Percentiles rank a stretch among this genome's conserved stretches.
phyloP scores from a whole-genome alignment of 176 grass and related monocot species.

The Paspalum vaginatum region DNA sequence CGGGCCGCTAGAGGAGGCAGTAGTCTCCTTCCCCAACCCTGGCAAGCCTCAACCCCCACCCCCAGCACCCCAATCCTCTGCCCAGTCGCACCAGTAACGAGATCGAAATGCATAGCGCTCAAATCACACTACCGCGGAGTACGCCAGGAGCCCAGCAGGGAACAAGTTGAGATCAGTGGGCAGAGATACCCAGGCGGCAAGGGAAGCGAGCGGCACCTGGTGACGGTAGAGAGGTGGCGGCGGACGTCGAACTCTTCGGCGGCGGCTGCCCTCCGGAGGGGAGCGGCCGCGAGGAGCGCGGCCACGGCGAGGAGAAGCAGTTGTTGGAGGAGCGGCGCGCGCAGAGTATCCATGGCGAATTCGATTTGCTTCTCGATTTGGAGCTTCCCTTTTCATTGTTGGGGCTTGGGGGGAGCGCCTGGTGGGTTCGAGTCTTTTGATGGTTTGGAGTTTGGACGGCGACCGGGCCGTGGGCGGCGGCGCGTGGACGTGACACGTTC shows the following conservation, averaged over 20 bases:
- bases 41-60: not conserved
- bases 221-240: slow-evolving; percentile 92
- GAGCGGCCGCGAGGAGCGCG: slow-evolving; percentile 41
- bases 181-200: not conserved
- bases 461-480: not conserved
- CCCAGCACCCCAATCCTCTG: not conserved
- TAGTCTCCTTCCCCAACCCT: not conserved
- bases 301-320: slow-evolving; percentile 42
- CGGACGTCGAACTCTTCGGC: slow-evolving; percentile 70
- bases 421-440: slow-evolving; percentile 22
- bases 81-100: not conserved
- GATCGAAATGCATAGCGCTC: not conserved
- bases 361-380: slow-evolving; percentile 21
- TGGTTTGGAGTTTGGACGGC: not conserved
- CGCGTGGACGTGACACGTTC: not conserved
- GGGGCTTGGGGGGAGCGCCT: no score
- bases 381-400: not conserved
- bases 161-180: slow-evolving; percentile 18
- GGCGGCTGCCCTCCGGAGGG: slow-evolving; percentile 15
- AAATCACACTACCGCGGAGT: not conserved
- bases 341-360: slow-evolving; percentile 40
- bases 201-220: slow-evolving; percentile 69
- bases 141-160: not conserved
- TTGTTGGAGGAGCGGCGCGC: not conserved
- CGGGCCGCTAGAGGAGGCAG: not conserved